Base-by-base conservation (phyloP, 2,329 filamentous ascomycete genomes). In the Trichophyton mentagrophytes region DNA sequence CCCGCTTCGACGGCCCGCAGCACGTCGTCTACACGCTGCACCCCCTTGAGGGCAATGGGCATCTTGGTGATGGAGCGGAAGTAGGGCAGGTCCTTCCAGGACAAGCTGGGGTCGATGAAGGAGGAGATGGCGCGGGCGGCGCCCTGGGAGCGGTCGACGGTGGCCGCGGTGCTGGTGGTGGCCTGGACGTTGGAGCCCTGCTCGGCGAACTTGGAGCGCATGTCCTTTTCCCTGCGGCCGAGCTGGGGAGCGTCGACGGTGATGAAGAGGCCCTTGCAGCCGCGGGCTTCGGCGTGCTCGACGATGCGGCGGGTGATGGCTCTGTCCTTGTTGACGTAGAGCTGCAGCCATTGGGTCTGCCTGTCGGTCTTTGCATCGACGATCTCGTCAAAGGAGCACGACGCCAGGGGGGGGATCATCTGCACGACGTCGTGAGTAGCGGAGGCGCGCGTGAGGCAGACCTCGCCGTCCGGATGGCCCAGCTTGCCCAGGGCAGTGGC, bases 391-490 rank as follows among this genome's bases (percentile, higher is more conserved):
- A 99, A 96, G 1, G 90, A 93, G 78, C 93, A 97, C 1, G 90
- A 96, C 1, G 93, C 93, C 5, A 99, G 81, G 2, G 93, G 99
- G 1, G 93, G 93, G 64, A 99, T 97, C 93, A 99, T 99, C 76
- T 99, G 93, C 64, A 97, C 83, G 58, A 97, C 87, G 70, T 91
- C 84, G 79, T 97, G 92, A 70, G 87, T 89, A 71, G 82, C 81
- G 1, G 93, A 87, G 15, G 90, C 90, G 61, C 85, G 82, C 0
- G 93, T 97, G 61, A 99, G 82, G 8, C 96, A 80, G 3, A 96
- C 90, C 74, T 99, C 93, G 67, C 93, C 93, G 73, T 97, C 93
- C 0, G 88, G 88, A 71, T 99, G 82, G 62, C 93, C 93, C 3
- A 99, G 85, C 76, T 97, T 97, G 67, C 93, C 93, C 6, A 99